Evolutionary conservation across 345 rosid genomes (phyloP), one percentile per base, ranked within the genome.

Genomic region (Draba incana): DNA sequence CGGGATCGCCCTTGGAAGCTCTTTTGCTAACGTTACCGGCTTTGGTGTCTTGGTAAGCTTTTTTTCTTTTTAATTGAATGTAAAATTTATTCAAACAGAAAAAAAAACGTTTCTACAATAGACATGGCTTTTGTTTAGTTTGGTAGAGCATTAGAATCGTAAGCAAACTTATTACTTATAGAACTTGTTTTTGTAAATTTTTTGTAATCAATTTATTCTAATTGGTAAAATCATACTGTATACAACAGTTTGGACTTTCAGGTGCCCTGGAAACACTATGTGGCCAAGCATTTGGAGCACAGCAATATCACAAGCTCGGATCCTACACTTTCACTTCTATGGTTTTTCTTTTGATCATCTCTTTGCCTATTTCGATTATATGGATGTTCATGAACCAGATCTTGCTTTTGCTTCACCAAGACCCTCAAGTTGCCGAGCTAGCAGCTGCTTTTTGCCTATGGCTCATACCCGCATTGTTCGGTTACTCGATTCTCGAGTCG

Each of bases 231-330:
- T 37, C 46, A 14, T 23, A 0, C 46, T 67, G 62, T 65, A 51
- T 46, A 35, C 28, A 49, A 62, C 6, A 77, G 80, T 71, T 66
- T 66, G 96, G 97, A 28, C 83, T 90, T 83, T 78, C 97, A 10
- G 81, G 89, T 77, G 90, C 92, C 52, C 44, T 88, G 66, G 97
- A 92, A 71, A 93, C 97, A n/a, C 66, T 93, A 59, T 80, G 88
- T 58, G 96, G 97, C 4, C 97, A 90, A 84, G 88, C 92, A 2
- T 87, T 67, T 74, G 97, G 96, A 83, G 92, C 96, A 37, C 49
- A 84, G 46, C 92, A 86, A 45, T 86, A 85, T 63, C 65, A 60
- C 20, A 77, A 66, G 3, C 74, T 77, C 8, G 80, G 80, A 47
- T 61, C 76, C 5, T 68, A 77, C 62, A 77, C 80, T 59, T 54